Base-by-base conservation (phyloP, 2,329 filamentous ascomycete genomes). In the Colletotrichum sublineola region DNA sequence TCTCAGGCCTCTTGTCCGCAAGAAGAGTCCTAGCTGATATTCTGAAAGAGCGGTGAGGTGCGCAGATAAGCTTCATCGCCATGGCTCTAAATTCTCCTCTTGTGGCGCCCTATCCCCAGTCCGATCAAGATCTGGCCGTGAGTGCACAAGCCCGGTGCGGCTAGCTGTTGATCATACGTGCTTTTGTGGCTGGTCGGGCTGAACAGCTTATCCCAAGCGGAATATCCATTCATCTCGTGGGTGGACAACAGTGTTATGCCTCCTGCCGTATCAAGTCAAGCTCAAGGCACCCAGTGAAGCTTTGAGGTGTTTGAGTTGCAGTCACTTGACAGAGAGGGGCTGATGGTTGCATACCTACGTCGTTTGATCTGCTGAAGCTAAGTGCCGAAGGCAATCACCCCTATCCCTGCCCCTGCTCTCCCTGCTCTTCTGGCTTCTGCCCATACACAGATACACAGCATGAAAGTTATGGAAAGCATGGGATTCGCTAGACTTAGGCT, bases 401-500 rank as follows among this genome's bases (percentile, higher is more conserved):
- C 44, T 52, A 7, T 9, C 14, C 50, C 50, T 53, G 24, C 12
- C 18, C 31, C 18, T 46, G 24, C 29, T 48, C 9, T 50, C 14
- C 40, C 24, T 24, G 24, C 24, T 24, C 24, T 24, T 63, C 29
- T n/a, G 36, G 5, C 44, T 70, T 74, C 52, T 75, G 73, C 18
- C 73, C 67, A 29, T 67, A 74, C 3, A 73, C 68, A 12, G 69
- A 29, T 67, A 74, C 3, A 73, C 68, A 12, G 69, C 69, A 33
- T 73, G 33, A 56, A 76, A 73, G 48, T 77, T 73, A 29, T 74
- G 74, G 46, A 24, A 71, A 9, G 76, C 67, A 71, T 80, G 78
- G 20, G 76, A 72, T 3, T 57, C 72, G 50, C 58, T 74, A 68
- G 78, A 76, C 67, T 74, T 77, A 57, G 81, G 63, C 69, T 79